Percentiles rank a stretch among this genome's conserved stretches.
These are phyloP conservation scores for Cryptosporidium sp. DNA, from an alignment of 169 alveolate genomes.

Conservation along the genomic window DNA sequence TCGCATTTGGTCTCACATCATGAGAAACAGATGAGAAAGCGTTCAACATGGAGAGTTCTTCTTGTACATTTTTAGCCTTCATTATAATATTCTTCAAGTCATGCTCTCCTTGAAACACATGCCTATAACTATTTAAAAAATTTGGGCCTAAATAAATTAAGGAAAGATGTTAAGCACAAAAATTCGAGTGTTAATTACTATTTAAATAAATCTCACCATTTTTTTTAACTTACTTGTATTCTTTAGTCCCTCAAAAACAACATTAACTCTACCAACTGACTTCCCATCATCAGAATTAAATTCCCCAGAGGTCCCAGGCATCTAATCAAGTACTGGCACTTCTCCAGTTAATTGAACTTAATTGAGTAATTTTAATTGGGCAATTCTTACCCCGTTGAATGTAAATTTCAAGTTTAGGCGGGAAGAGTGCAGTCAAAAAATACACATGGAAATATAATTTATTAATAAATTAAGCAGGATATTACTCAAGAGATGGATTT, in stretches of 20 bases:
- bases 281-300: not conserved
- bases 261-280: constrained; percentile 11
- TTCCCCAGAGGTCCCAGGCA: not conserved
- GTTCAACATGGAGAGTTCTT: constrained; percentile 12
- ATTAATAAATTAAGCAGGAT: not conserved
- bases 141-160: not conserved
- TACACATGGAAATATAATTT: not conserved
- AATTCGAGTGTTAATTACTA: not conserved
- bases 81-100: not conserved
- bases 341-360: not conserved
- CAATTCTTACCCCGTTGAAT: not conserved
- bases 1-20: not conserved
- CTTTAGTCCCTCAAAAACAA: constrained; percentile 28
- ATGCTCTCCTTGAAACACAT: constrained; percentile 1
- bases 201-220: not conserved
- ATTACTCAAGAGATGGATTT: not conserved
- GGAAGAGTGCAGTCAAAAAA: not conserved
- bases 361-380: not conserved
- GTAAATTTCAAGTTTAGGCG: not conserved
- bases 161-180: not conserved
- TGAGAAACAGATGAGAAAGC: constrained; percentile 50
- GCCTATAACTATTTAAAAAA: not conserved
- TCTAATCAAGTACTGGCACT: not conserved
- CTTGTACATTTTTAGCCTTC: constrained; percentile 5
- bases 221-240: constrained; percentile 39